phyloP scores from a whole-genome alignment of 2,329 filamentous ascomycete species.

The Calonectria fujianensis region DNA sequence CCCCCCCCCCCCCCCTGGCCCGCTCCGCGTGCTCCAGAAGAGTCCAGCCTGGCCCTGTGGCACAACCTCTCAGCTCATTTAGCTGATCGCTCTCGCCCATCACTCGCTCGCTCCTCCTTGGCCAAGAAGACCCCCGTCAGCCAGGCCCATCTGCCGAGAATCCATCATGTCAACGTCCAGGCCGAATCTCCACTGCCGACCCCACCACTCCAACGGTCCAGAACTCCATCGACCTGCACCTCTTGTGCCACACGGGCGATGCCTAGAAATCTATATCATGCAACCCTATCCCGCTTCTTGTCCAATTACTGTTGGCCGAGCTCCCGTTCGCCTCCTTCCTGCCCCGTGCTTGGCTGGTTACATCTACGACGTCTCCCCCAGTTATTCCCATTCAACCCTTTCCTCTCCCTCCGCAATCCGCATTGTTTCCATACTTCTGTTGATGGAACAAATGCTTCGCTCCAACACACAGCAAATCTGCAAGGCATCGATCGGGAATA shows the following conservation, averaged over 20 bases:
- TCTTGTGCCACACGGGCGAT: conserved; percentile 54
- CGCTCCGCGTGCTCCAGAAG: background rate
- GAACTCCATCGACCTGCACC: conserved; percentile 57
- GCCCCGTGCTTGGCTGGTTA: background rate
- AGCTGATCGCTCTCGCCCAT: background rate
- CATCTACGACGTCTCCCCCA: background rate
- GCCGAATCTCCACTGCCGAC: conserved; percentile 41
- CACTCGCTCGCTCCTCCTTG: background rate
- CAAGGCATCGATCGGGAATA: background rate
- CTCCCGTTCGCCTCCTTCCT: background rate
- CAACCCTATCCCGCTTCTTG: conserved; percentile 39
- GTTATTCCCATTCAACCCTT: background rate
- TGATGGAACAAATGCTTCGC: background rate
- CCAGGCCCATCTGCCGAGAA: conserved; percentile 43
- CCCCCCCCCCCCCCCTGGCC: background rate
- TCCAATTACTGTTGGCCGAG: background rate
- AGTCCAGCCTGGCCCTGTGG: conserved; percentile 15
- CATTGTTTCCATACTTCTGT: background rate
- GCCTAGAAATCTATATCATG: conserved; percentile 50
- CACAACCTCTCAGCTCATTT: conserved; percentile 19
- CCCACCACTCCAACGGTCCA: conserved; percentile 54
- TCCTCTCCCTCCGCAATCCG: background rate
- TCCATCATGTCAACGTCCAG: conserved; percentile 32
- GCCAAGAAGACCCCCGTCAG: background rate
- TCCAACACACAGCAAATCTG: background rate